These are phyloP conservation scores for Aurinia saxatilis DNA, from an alignment of 345 rosid genomes.

Conservation along the genomic window DNA sequence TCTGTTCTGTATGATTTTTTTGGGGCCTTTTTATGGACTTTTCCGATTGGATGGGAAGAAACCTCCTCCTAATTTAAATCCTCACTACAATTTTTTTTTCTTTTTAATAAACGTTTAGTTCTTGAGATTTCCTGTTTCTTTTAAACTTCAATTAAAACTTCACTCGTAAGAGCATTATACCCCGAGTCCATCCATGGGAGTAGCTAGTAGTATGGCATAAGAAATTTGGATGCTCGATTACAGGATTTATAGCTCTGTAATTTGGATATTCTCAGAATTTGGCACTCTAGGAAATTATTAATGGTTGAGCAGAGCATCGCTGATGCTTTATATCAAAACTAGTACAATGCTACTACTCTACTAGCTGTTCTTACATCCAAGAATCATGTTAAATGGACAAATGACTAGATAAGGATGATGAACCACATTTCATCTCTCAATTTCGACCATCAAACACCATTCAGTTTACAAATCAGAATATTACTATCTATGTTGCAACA, in stretches of 20 bases:
- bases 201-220: too few species aligned
- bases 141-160: too few species aligned
- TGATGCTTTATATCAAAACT: background rate
- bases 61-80: constrained; percentile 7
- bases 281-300: background rate
- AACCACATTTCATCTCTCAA: background rate
- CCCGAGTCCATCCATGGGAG: too few species aligned
- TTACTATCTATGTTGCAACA: constrained; percentile 10
- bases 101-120: constrained; percentile 1
- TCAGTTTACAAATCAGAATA: background rate
- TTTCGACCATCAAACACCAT: background rate
- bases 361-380: background rate
- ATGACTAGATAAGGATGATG: background rate
- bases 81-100: background rate
- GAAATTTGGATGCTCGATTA: too few species aligned
- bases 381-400: background rate
- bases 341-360: constrained; percentile 1
- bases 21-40: constrained; percentile 2
- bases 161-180: too few species aligned
- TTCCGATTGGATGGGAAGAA: constrained; percentile 1
- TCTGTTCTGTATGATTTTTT: constrained; percentile 8
- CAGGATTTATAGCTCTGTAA: too few species aligned
- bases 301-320: background rate
- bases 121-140: background rate
- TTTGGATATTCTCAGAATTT: too few species aligned